Evolutionary conservation across 352 stramenopile species (phyloP).

Genomic region (Phytopythium mirpurense): DNA sequence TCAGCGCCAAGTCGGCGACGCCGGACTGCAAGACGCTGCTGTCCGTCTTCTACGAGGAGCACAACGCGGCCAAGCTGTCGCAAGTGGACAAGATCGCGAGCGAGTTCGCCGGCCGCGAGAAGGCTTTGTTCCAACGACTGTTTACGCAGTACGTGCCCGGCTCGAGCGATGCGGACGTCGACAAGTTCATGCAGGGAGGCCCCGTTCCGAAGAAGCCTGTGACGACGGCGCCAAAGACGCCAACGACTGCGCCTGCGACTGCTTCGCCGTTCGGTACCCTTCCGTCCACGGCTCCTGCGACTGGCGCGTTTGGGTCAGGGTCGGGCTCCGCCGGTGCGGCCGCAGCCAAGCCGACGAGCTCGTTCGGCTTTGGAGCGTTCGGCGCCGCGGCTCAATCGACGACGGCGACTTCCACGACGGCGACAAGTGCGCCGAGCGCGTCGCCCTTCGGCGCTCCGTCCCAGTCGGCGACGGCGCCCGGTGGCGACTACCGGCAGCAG

Average conservation of each 20-base stretch:
- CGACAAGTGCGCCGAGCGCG: not conserved
- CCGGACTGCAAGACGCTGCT: slow-evolving; percentile 46
- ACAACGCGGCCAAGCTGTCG: slow-evolving; percentile 43
- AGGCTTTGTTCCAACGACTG: slow-evolving; percentile 50
- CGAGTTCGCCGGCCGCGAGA: slow-evolving; percentile 52
- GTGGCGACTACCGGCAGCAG: slow-evolving; percentile 51
- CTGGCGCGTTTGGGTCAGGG: slow-evolving; percentile 25
- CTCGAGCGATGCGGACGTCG: slow-evolving; percentile 50
- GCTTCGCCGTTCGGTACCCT: slow-evolving; percentile 13
- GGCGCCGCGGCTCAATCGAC: slow-evolving; percentile 10
- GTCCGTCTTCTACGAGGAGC: slow-evolving; percentile 57
- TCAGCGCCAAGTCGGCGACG: not conserved
- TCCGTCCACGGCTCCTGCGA: slow-evolving; percentile 5
- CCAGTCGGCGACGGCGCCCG: slow-evolving; percentile 9
- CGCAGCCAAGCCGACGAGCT: slow-evolving; percentile 6
- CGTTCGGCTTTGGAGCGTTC: slow-evolving; percentile 23
- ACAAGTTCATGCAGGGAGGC: slow-evolving; percentile 55
- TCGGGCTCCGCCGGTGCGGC: slow-evolving; percentile 2
- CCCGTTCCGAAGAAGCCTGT: slow-evolving; percentile 38
- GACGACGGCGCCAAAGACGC: slow-evolving; percentile 10
- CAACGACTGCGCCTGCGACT: slow-evolving; percentile 9
- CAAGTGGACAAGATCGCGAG: slow-evolving; percentile 46
- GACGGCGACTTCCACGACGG: slow-evolving; percentile 10
- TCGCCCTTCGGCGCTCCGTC: slow-evolving; percentile 40
- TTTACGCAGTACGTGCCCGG: slow-evolving; percentile 56